Conservation (phyloP, 352 stramenopile genomes). For the Phytopythium ostracodes region DNA sequence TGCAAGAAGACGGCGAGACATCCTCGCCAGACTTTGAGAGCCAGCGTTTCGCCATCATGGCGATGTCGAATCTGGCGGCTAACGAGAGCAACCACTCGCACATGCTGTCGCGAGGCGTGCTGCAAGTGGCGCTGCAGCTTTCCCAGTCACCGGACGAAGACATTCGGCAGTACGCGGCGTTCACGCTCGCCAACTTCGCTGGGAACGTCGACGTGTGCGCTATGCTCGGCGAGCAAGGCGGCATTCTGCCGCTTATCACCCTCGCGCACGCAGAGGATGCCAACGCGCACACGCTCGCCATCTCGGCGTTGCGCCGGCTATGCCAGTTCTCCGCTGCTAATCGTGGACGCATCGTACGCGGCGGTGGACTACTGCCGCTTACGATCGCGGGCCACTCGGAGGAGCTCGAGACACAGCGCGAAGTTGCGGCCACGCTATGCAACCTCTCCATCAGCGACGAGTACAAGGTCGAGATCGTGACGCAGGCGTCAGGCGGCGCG, state of each 20-base stretch:
- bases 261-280: slow-evolving; percentile 86
- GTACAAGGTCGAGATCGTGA: slow-evolving; percentile 90
- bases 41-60: slow-evolving; percentile 93
- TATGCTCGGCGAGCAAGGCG: slow-evolving; percentile 89
- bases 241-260: slow-evolving; percentile 86
- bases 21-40: slow-evolving; percentile 55
- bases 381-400: slow-evolving; percentile 79
- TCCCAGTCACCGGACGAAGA: slow-evolving; percentile 75
- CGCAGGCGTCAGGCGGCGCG: slow-evolving; percentile 36
- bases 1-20: not conserved
- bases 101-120: slow-evolving; percentile 85
- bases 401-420: slow-evolving; percentile 93
- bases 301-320: slow-evolving; percentile 91
- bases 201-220: slow-evolving; percentile 85
- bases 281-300: slow-evolving; percentile 89
- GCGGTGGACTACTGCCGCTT: slow-evolving; percentile 83
- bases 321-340: slow-evolving; percentile 89
- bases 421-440: slow-evolving; percentile 92
- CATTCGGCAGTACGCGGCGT: slow-evolving; percentile 88
- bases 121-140: slow-evolving; percentile 79
- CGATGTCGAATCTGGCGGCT: slow-evolving; percentile 91
- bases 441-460: slow-evolving; percentile 92
- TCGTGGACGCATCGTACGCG: slow-evolving; percentile 81
- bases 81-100: slow-evolving; percentile 93
- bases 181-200: slow-evolving; percentile 92